phyloP scores from a whole-genome alignment of 2,329 filamentous ascomycete genomes.

The Aureobasidium sp. region DNA sequence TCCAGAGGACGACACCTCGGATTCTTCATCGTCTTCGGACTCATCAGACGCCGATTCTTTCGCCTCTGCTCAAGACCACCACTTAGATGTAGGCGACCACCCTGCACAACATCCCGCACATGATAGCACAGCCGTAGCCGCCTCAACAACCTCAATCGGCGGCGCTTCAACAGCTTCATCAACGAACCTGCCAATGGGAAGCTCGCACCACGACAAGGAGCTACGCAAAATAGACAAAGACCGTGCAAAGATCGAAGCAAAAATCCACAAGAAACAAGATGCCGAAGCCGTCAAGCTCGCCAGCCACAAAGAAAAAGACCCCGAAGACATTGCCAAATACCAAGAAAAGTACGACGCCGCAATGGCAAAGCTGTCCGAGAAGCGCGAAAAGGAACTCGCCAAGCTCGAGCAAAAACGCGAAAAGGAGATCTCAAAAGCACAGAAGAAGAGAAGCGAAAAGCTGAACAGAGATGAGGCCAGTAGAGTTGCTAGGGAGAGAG shows the following conservation, averaged over 20 bases:
- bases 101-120: neutral
- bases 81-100: neutral
- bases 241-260: slow-evolving; percentile 54
- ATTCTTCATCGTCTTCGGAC: slow-evolving; percentile 12
- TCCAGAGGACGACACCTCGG: neutral
- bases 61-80: slow-evolving; percentile 22
- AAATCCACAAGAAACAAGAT: slow-evolving; percentile 47
- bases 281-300: slow-evolving; percentile 40
- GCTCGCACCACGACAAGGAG: slow-evolving; percentile 47
- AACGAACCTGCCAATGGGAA: neutral
- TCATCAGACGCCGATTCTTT: slow-evolving; percentile 7
- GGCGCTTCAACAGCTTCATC: slow-evolving; percentile 17
- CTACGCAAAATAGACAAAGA: slow-evolving; percentile 54
- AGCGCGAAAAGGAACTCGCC: slow-evolving; percentile 52
- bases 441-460: slow-evolving; percentile 38
- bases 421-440: slow-evolving; percentile 32
- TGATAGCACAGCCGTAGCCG: neutral
- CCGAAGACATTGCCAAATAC: slow-evolving; percentile 47
- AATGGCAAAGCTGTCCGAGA: slow-evolving; percentile 54
- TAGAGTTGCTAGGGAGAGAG: slow-evolving; percentile 38
- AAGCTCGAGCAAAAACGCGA: slow-evolving; percentile 39
- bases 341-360: slow-evolving; percentile 59
- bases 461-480: slow-evolving; percentile 39
- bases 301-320: slow-evolving; percentile 23
- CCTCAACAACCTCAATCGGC: neutral